A percentile compares a stretch with the other conserved stretches of the same genome.
These are phyloP conservation scores for Articulospora tetracladia DNA, from an alignment of 495 filamentous ascomycete species.

Conservation along the genomic window DNA sequence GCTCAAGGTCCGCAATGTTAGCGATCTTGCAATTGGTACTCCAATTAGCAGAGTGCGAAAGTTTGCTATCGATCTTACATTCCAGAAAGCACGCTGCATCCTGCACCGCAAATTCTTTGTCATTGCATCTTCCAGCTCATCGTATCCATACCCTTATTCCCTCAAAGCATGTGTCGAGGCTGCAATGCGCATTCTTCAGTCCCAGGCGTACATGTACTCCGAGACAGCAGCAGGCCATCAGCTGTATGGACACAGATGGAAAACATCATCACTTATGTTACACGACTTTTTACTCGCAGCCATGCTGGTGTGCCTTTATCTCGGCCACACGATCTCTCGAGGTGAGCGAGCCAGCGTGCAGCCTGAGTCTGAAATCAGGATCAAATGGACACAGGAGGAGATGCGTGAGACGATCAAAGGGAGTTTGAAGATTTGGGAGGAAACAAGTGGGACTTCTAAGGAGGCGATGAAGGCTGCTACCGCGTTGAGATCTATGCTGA, in stretches of 20 bases:
- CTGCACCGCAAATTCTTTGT: constrained; percentile 51
- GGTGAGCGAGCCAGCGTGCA: not conserved
- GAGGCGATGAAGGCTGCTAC: not conserved
- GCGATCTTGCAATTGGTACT: constrained; percentile 51
- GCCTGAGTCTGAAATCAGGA: not conserved
- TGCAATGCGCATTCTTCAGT: constrained; percentile 55
- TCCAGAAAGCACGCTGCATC: constrained; percentile 67
- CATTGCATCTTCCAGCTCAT: not conserved
- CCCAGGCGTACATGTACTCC: constrained; percentile 35
- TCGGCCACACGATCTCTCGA: constrained; percentile 11
- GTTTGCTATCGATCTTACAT: constrained; percentile 65
- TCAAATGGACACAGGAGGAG: not conserved
- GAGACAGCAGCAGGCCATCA: constrained; percentile 34
- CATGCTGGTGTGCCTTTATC: constrained; percentile 39
- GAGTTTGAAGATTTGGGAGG: not conserved
- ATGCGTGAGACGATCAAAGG: not conserved
- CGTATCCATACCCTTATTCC: constrained; percentile 43
- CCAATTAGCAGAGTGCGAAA: constrained; percentile 37
- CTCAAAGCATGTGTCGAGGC: constrained; percentile 64
- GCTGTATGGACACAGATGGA: constrained; percentile 37
- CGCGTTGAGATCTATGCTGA: not conserved
- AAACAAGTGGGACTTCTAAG: not conserved
- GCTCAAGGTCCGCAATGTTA: constrained; percentile 57
- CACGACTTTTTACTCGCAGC: constrained; percentile 47
- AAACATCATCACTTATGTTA: constrained; percentile 35